Evolutionary conservation across 2,329 filamentous ascomycete genomes (phyloP), one percentile per base, ranked within the genome.

Genomic region (Claviceps sp.): DNA sequence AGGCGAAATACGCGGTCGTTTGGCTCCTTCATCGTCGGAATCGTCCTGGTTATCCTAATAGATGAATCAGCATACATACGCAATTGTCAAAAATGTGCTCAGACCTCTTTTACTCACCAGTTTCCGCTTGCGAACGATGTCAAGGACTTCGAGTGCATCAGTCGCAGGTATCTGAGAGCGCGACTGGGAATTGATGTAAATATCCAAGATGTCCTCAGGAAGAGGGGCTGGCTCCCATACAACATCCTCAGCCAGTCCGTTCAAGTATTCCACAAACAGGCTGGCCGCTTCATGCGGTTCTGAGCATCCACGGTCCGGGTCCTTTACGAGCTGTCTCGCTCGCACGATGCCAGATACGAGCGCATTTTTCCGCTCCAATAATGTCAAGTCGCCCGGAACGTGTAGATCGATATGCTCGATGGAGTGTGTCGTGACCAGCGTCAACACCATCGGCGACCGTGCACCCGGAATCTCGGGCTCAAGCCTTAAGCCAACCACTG

Each of bases 381-480:
- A 55, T 2, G 66, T 62, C 16, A 66, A 53, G 5, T 63, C 57
- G 6, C 58, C 56, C 1, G 68, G 65, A 26, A 80, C 64, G 16
- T 71, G 66, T 48, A 74, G 63, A 52, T 74, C 72, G 43, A 81
- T 69, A 54, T 82, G 78, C 60, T 82, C 77, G 40, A 81, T 70
- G 1, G 77, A 76, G 56, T 74, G 71, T 2, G 69, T 72, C 5
- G 70, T 73, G 5, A 75, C 72, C 5, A 81, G 67, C 0, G 67
- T 65, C 51, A 82, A 59, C 1, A 77, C 62, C n/a, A 77, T 59
- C 0, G 74, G 75, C 42, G 63, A 61, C 52, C 62, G 66, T 8
- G 26, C 50, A 45, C 38, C 47, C 7, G 22, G 43, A 37, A 40
- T 46, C 17, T 52, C 48, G 4, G 53, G 42, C 10, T 48, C 50